Percentiles rank a stretch among this genome's conserved stretches.
These are phyloP conservation scores for Pseudisothecium myosuroides DNA, from an alignment of 225 moss, liverwort and hornwort genomes.

Conservation along the genomic window DNA sequence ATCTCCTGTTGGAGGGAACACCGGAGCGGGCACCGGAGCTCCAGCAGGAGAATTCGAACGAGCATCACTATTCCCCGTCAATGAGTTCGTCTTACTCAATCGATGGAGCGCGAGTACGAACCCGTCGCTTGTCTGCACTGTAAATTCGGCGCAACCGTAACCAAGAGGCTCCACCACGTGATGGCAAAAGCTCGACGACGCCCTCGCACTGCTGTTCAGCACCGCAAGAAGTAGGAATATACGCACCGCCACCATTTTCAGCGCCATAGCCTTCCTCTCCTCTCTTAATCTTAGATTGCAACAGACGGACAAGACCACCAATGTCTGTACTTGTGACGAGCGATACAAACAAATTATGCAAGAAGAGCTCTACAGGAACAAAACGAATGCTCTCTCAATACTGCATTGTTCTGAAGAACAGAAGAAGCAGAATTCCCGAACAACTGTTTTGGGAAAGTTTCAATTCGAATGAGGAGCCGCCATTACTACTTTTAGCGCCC, in stretches of 20 bases:
- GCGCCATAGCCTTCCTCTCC: neutral
- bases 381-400: neutral
- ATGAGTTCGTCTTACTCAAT: neutral
- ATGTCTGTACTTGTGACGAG: neutral
- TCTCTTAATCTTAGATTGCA: neutral
- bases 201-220: neutral
- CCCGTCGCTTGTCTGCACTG: conserved; percentile 34
- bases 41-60: neutral
- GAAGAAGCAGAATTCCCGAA: neutral
- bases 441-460: neutral
- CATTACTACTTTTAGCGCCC: neutral
- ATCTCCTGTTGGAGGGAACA: neutral
- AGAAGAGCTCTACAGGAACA: neutral
- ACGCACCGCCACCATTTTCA: neutral
- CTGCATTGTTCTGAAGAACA: neutral
- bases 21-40: neutral
- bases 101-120: conserved; percentile 34
- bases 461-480: neutral
- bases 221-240: neutral
- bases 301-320: neutral
- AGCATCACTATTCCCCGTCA: neutral
- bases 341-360: no score
- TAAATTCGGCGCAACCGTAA: conserved; percentile 26
- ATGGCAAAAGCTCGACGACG: conserved; percentile 11
- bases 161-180: conserved; percentile 19